Percentiles rank a stretch among this genome's conserved stretches.
Evolutionary conservation across 1,284 basidiomycete genomes (phyloP).

Genomic region (Ganoderma leucocontextum): DNA sequence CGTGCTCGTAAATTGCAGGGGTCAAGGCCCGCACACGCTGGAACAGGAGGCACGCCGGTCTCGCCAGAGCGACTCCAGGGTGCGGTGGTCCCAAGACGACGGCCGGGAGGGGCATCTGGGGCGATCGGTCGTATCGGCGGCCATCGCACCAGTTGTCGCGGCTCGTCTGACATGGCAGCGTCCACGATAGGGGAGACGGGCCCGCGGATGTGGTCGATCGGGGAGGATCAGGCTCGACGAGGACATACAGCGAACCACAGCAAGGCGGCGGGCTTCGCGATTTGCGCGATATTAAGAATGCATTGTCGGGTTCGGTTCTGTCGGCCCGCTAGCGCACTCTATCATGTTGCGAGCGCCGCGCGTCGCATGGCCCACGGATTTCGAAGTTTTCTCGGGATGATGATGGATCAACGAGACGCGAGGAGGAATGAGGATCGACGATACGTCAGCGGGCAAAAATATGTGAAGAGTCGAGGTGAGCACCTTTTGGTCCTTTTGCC

Average conservation of each 20-base stretch:
- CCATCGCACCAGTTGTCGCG: not conserved
- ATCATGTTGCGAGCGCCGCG: not conserved
- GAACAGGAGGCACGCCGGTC: not conserved
- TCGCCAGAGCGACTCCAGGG: not conserved
- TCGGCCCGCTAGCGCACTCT: conserved; percentile 1
- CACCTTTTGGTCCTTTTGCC: conserved; percentile 5
- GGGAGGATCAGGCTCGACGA: not conserved
- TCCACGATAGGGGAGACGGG: not conserved
- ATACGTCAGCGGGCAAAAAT: conserved; percentile 3
- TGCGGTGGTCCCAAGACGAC: not conserved
- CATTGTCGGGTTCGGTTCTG: not conserved
- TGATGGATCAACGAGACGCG: not conserved
- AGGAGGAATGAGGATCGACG: not conserved
- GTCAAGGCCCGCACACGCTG: not conserved
- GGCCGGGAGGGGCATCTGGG: not conserved
- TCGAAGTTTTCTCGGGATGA: not conserved
- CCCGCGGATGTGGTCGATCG: not conserved
- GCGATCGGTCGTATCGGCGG: conserved; percentile 4
- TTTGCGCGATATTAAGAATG: not conserved
- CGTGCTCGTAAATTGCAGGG: not conserved
- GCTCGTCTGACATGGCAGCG: not conserved
- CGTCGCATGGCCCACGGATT: not conserved
- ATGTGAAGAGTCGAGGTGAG: not conserved
- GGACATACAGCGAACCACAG: not conserved
- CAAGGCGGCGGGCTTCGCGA: not conserved